A percentile compares a stretch with the other conserved stretches of the same genome.
phyloP scores from a whole-genome alignment of 1,284 basidiomycete genomes.

The Xerocomus amazonicus region DNA sequence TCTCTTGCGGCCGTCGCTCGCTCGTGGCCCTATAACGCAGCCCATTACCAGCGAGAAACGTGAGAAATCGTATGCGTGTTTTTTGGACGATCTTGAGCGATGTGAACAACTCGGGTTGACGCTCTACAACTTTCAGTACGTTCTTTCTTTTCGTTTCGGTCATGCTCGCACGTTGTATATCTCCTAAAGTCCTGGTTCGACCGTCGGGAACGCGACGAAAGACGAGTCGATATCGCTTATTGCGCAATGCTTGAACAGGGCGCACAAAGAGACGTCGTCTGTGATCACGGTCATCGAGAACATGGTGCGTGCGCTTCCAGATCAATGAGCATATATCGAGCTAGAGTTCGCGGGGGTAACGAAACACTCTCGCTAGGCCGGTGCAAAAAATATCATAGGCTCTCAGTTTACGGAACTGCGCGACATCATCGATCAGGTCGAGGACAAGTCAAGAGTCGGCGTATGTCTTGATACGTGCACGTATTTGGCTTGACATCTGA shows the following conservation, averaged over 20 bases:
- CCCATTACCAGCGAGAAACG: conserved; percentile 56
- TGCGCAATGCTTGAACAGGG: conserved; percentile 73
- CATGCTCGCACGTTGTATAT: conserved; percentile 25
- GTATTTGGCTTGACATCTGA: conserved; percentile 17
- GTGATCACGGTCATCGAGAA: conserved; percentile 80
- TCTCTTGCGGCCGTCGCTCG: neutral
- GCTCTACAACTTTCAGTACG: conserved; percentile 82
- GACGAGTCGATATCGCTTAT: conserved; percentile 65
- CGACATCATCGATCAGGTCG: conserved; percentile 67
- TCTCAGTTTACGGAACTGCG: conserved; percentile 67
- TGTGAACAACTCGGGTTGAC: conserved; percentile 75
- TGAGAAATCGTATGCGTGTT: conserved; percentile 75
- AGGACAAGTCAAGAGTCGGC: conserved; percentile 73
- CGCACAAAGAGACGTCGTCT: conserved; percentile 62
- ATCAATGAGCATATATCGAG: neutral
- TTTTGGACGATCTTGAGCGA: conserved; percentile 79
- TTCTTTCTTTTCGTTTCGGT: too few species aligned
- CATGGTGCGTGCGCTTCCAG: conserved; percentile 53
- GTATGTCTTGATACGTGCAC: conserved; percentile 85
- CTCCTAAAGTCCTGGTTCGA: conserved; percentile 68
- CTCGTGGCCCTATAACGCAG: too few species aligned
- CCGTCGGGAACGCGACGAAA: conserved; percentile 62
- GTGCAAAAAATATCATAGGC: conserved; percentile 78
- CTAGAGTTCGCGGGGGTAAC: neutral
- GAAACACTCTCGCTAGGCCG: conserved; percentile 48